Conservation (phyloP, 768 basidiomycete genomes). For the Russula virescens region DNA sequence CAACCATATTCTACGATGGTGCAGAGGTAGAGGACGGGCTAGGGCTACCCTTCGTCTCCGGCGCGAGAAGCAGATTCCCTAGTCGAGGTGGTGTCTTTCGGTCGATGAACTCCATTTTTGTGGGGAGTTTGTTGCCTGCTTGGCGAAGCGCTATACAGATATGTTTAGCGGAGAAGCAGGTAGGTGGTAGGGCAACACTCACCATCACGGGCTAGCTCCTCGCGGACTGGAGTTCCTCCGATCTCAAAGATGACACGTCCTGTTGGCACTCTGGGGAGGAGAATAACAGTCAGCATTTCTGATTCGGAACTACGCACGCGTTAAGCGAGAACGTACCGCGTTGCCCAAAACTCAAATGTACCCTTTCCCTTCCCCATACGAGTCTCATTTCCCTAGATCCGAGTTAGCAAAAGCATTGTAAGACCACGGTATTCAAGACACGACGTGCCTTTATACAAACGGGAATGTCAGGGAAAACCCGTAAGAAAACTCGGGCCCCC, state of each 20-base stretch:
- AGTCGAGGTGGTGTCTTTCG: slow-evolving; percentile 63
- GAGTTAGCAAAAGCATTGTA: not conserved
- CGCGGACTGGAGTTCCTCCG: slow-evolving; percentile 82
- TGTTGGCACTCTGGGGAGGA: slow-evolving; percentile 67
- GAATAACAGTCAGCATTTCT: not conserved
- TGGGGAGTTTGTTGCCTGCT: slow-evolving; percentile 83
- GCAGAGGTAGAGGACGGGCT: not conserved
- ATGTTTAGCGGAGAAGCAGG: slow-evolving; percentile 2
- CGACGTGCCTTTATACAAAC: slow-evolving; percentile 87
- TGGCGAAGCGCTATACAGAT: slow-evolving; percentile 65
- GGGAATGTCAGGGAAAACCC: slow-evolving; percentile 95
- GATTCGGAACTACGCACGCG: not conserved
- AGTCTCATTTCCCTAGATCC: slow-evolving; percentile 83
- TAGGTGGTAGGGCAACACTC: slow-evolving; percentile 24
- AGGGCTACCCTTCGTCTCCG: slow-evolving; percentile 4
- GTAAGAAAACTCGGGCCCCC: slow-evolving; percentile 77
- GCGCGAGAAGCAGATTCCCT: slow-evolving; percentile 52
- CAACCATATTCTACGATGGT: slow-evolving; percentile 5
- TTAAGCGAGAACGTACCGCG: slow-evolving; percentile 49
- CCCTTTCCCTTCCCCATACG: slow-evolving; percentile 99
- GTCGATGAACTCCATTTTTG: slow-evolving; percentile 81
- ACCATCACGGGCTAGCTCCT: slow-evolving; percentile 93
- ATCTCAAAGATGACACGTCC: slow-evolving; percentile 94
- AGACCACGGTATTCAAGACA: not conserved
- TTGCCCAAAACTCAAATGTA: slow-evolving; percentile 95